Evolutionary conservation across 352 stramenopile species (phyloP), one percentile per base, ranked within the genome.

Genomic region (Phytophthora foliorum): DNA sequence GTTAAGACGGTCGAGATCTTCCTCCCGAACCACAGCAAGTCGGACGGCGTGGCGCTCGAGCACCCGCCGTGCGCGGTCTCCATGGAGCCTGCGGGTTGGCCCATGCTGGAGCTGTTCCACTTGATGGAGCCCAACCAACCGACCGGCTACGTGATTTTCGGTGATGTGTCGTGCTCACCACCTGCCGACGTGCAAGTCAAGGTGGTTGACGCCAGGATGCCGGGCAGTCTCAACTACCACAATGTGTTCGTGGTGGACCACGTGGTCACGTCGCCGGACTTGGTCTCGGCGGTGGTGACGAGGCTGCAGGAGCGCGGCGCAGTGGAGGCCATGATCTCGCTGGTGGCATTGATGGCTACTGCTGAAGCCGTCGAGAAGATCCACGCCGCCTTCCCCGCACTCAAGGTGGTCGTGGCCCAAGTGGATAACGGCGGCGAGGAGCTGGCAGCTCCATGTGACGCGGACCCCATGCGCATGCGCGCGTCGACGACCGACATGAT

Each of bases 221-320:
- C 71, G 6, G 38, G 46, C 34, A 72, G 49, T 38, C 68, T 89
- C 17, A 69, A 74, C 45, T 78, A 72, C 66, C 74, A 86, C 61
- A 87, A 86, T 34, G 78, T 89, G 4, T 83, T 89, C 19, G 34
- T 89, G 11, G 63, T 87, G 34, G 78, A 85, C 22, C 52, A 81
- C 9, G 75, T 81, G 4, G 65, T 80, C 6, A 69, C 73, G 11
- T 79, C 66, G 0, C 48, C 71, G 0, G 62, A 84, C 3, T 51
- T 72, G n/a, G 54, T 86, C 21, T 68, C 70, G 16, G 53, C 67
- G 5, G 72, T 74, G 4, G 69, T 90, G n/a, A 54, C 74, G 29
- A 48, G 41, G 31, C 57, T 86, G 19, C 72, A 78, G 22, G 70
- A 67, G 31, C 72, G 76, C 6, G 77, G 79, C 1, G 79, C 81